Conservation (phyloP, 331 rosid genomes). For the Quercus phellos region DNA sequence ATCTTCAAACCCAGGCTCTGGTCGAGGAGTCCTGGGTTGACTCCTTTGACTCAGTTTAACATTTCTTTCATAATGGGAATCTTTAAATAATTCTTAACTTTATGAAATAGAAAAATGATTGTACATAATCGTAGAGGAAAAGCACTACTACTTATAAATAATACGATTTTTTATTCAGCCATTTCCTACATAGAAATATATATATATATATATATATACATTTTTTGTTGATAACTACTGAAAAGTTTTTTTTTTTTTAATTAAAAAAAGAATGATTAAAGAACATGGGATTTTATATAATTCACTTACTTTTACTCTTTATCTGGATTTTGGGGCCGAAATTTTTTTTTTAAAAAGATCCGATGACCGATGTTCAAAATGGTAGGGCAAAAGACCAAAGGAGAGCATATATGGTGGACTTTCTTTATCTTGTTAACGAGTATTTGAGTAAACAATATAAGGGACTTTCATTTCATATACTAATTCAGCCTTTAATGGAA, state of each 20-base stretch:
- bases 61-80: background rate
- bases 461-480: background rate
- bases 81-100: no score
- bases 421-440: no score
- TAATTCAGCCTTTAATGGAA: background rate
- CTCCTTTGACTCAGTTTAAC: background rate
- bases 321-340: background rate
- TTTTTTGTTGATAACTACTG: background rate
- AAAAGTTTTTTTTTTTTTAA: background rate
- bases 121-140: background rate
- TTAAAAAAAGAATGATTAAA: background rate
- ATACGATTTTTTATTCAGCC: no score
- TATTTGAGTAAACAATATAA: no score
- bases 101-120: background rate
- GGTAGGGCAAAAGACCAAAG: background rate
- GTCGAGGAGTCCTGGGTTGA: background rate
- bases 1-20: constrained; percentile 30
- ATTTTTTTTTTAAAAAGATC: background rate
- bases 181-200: no score
- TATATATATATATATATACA: no score
- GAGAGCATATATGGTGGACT: no score
- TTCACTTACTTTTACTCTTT: background rate
- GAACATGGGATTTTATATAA: background rate
- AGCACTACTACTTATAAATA: background rate
- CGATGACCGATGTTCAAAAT: background rate